These are phyloP conservation scores for Rhypophila decipiens DNA, from an alignment of 495 filamentous ascomycete species.

Conservation along the genomic window DNA sequence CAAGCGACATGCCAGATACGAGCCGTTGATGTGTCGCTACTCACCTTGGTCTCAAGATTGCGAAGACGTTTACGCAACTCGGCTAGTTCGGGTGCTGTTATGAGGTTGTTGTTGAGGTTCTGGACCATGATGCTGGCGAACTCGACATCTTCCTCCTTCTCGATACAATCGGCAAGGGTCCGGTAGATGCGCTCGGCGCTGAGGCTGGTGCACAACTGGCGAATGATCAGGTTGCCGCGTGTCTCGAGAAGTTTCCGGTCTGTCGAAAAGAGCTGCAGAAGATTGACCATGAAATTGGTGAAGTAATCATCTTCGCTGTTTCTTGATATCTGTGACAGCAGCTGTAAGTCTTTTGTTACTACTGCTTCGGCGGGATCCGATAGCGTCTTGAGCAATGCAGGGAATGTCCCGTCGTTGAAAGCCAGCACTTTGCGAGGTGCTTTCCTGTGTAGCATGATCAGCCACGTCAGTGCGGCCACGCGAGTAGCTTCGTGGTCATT, in stretches of 20 bases:
- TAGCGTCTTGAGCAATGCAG: conserved; percentile 90
- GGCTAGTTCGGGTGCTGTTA: conserved; percentile 89
- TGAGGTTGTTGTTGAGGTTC: conserved; percentile 97
- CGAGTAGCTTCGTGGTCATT: conserved; percentile 96
- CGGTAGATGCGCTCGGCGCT: conserved; percentile 95
- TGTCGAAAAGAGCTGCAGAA: conserved; percentile 91
- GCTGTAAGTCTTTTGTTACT: conserved; percentile 88
- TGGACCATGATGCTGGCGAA: conserved; percentile 99
- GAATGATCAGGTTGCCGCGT: conserved; percentile 90
- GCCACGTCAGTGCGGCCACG: conserved; percentile 88
- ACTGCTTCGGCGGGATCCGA: conserved; percentile 95
- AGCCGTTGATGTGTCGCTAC: not conserved
- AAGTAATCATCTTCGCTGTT: conserved; percentile 98
- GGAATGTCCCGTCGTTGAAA: conserved; percentile 96
- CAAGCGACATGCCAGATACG: conserved; percentile 19
- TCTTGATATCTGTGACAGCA: conserved; percentile 90
- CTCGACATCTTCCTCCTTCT: conserved; percentile 96
- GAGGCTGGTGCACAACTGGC: conserved; percentile 86
- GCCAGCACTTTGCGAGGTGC: conserved; percentile 89
- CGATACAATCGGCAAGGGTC: conserved; percentile 91
- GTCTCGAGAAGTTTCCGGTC: conserved; percentile 87
- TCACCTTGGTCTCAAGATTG: conserved; percentile 74
- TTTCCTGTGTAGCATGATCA: conserved; percentile 95
- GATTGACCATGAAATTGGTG: conserved; percentile 93
- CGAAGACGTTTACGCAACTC: conserved; percentile 85